Conservation (phyloP, 2,329 filamentous ascomycete genomes). For the Curvularia eragrostidis region DNA sequence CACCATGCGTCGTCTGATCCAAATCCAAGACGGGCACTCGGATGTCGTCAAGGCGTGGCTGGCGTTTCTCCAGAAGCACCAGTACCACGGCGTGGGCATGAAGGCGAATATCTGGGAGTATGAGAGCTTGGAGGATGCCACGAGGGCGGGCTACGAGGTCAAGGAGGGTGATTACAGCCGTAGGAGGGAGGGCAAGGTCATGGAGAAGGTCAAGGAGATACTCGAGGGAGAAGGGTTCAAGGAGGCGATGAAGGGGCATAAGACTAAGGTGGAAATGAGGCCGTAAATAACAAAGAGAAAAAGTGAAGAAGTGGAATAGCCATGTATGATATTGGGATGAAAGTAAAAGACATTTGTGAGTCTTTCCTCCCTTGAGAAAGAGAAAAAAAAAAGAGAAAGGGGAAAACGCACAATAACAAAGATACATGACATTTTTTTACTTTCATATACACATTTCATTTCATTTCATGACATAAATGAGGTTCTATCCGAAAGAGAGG, state of each 20-base stretch:
- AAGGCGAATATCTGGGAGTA: slow-evolving; percentile 98
- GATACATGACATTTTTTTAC: neutral
- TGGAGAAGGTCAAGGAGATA: slow-evolving; percentile 48
- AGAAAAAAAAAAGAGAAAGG: neutral
- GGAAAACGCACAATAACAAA: neutral
- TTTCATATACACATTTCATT: neutral
- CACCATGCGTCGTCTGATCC: slow-evolving; percentile 83
- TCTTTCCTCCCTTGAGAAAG: neutral
- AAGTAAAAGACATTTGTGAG: neutral
- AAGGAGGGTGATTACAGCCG: slow-evolving; percentile 35
- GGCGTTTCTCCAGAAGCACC: slow-evolving; percentile 88
- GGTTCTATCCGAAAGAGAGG: neutral
- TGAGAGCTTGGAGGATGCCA: slow-evolving; percentile 63
- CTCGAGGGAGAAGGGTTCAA: slow-evolving; percentile 37
- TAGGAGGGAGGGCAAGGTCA: slow-evolving; percentile 41
- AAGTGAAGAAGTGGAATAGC: neutral
- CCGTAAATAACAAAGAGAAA: slow-evolving; percentile 13
- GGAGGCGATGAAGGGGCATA: slow-evolving; percentile 41
- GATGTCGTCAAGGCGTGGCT: slow-evolving; percentile 92
- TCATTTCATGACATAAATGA: neutral
- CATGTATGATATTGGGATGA: neutral
- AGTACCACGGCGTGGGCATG: slow-evolving; percentile 96
- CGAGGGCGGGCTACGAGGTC: slow-evolving; percentile 37
- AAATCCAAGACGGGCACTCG: slow-evolving; percentile 89
- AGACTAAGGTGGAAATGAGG: slow-evolving; percentile 33